Base-by-base conservation (phyloP, 306 rosid species). In the Malus sieversii region DNA sequence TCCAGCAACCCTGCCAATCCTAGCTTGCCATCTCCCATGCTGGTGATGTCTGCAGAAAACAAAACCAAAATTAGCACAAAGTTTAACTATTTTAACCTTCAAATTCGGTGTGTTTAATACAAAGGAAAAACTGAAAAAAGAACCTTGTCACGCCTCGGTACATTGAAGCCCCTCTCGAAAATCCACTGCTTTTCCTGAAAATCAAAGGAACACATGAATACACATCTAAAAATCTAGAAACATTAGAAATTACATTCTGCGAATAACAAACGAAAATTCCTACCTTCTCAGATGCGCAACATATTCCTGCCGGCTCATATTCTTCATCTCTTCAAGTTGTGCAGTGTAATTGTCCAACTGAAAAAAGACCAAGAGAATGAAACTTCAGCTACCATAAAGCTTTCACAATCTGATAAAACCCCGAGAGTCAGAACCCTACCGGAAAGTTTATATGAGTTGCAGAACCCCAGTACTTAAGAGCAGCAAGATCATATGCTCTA, bases 21-120 rank as follows among this genome's bases (percentile, higher is more conserved):
- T 86, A 60, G 99, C 99, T 84, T 96, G 99, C 99, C 99, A 96
- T 86, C 99, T 87, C 33, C 99, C 99, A 73, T 96, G 98, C 68
- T 96, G 99, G 68, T 96, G 99, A 82, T 96, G 99, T 70, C 99
- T 96, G 80, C 48, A 85, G 40, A 79, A 19, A 70, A 71, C 60
- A 73, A 23, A 16, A 62, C 23, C 14, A 62, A 46, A 52, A 59
- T 57, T 32, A 63, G 38, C 76, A 73, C 46, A 7, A 57, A 10
- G 42, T 22, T 16, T 2, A 40, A 52, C 13, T 30, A 30, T 4
- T 16, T 32, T 18, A 15, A 65, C 10, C 58, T 10, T 32, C 33
- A 9, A 45, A 18, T 9, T 46, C 53, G 6, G 68, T 7, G 38
- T 4, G 51, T 20, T 58, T 18, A 30, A 20, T 19, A 68, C 5